Percentiles rank a stretch among this genome's conserved stretches.
These are phyloP conservation scores for Andrographis paniculata DNA, from an alignment of 305 asterid genomes.

Conservation along the genomic window DNA sequence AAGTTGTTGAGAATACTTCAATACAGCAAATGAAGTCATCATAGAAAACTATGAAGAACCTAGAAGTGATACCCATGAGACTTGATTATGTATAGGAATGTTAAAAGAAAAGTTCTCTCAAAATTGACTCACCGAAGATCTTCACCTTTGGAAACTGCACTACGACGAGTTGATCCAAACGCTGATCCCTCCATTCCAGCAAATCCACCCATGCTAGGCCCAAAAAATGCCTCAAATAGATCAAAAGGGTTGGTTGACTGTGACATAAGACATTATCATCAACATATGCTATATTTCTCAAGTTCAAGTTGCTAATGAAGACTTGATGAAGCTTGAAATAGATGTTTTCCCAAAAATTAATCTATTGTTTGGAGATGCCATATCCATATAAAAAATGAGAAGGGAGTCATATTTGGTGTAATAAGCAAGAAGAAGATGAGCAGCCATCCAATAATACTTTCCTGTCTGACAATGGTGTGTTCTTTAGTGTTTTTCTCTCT, in stretches of 20 bases:
- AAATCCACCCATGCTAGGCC: constrained; percentile 84
- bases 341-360: constrained; percentile 8
- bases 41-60: constrained; percentile 11
- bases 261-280: constrained; percentile 20
- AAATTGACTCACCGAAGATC: constrained; percentile 86
- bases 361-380: constrained; percentile 6
- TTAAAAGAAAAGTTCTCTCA: constrained; percentile 9
- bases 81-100: constrained; percentile 5
- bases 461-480: too few relatives aligned
- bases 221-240: constrained; percentile 96
- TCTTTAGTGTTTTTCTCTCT: too few relatives aligned
- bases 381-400: neutral
- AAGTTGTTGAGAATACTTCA: constrained; percentile 8
- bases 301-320: constrained; percentile 10
- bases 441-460: too few relatives aligned
- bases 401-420: constrained; percentile 5
- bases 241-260: constrained; percentile 93
- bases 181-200: constrained; percentile 78
- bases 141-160: constrained; percentile 86
- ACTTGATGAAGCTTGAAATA: constrained; percentile 13
- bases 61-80: neutral
- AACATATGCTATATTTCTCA: constrained; percentile 9
- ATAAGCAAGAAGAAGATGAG: constrained; percentile 1
- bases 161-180: constrained; percentile 76
- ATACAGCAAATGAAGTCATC: constrained; percentile 10